Evolutionary conservation across 331 rosid species (phyloP).

Genomic region (Saraca asoca): DNA sequence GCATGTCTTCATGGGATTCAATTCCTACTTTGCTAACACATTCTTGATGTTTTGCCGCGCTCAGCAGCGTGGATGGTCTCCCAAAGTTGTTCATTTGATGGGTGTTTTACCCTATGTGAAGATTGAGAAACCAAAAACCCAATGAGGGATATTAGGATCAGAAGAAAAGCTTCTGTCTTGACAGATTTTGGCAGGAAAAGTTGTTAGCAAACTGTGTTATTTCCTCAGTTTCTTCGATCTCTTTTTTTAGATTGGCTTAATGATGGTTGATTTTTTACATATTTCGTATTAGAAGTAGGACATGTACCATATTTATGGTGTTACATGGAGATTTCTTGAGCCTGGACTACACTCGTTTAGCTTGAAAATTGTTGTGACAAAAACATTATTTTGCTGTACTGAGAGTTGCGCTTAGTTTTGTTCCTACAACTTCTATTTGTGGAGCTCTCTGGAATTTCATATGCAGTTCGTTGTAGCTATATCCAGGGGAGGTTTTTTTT

Average conservation of each 20-base stretch:
- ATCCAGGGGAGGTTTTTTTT: no score
- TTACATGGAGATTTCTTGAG: conserved; percentile 31
- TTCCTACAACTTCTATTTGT: conserved; percentile 14
- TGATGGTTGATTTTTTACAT: conserved; percentile 28
- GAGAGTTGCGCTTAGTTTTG: conserved; percentile 19
- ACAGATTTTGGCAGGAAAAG: conserved; percentile 36
- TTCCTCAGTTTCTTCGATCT: conserved; percentile 5
- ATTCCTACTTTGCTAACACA: conserved; percentile 73
- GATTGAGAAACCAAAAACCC: conserved; percentile 73
- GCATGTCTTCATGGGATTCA: conserved; percentile 83
- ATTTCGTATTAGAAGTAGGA: conserved; percentile 46
- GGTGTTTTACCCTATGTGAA: conserved; percentile 77
- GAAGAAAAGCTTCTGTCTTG: conserved; percentile 36
- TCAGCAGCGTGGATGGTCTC: conserved; percentile 74
- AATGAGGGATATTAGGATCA: conserved; percentile 46
- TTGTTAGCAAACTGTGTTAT: conserved; percentile 35
- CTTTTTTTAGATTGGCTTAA: conserved; percentile 36
- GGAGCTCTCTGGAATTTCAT: conserved; percentile 1
- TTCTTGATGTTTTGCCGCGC: conserved; percentile 95
- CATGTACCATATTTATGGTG: conserved; percentile 50
- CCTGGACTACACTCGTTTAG: conserved; percentile 17
- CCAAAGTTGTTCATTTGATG: conserved; percentile 53
- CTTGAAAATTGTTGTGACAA: conserved; percentile 14
- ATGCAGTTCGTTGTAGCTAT: no score
- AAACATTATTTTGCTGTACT: conserved; percentile 33